phyloP scores from a whole-genome alignment of 176 grass and related monocot genomes.

The Carex parvula region DNA sequence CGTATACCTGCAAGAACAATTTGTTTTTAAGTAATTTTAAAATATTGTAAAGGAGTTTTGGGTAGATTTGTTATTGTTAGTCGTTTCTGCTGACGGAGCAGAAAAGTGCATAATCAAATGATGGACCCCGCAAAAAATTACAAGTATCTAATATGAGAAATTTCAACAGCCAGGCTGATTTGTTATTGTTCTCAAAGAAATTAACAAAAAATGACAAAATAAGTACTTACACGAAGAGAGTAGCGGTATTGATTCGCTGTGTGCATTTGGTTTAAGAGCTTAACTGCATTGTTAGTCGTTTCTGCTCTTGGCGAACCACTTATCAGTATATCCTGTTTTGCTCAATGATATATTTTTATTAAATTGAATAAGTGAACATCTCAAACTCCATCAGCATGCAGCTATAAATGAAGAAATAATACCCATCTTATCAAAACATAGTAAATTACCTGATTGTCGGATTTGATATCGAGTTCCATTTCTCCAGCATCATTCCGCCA shows the following conservation, averaged over 20 bases:
- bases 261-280: conserved; percentile 54
- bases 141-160: not conserved
- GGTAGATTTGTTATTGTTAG: not conserved
- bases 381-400: not conserved
- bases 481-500: conserved; percentile 61
- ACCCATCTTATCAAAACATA: not conserved
- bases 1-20: conserved; percentile 55
- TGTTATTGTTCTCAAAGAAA: not conserved
- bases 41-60: not conserved
- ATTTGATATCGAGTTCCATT: conserved; percentile 72
- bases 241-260: conserved; percentile 47
- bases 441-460: conserved; percentile 32
- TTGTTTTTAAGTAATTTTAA: not conserved
- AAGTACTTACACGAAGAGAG: conserved; percentile 53
- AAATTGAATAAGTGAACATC: not conserved
- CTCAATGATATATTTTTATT: not conserved
- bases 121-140: not conserved
- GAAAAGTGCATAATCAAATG: not conserved
- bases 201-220: not conserved
- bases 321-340: conserved; percentile 58
- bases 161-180: not conserved
- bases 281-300: conserved; percentile 23
- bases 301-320: conserved; percentile 40
- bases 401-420: not conserved
- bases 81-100: too few species aligned